These are phyloP conservation scores for Clonostachys rhizophaga DNA, from an alignment of 2,329 filamentous ascomycete species.

Conservation along the genomic window DNA sequence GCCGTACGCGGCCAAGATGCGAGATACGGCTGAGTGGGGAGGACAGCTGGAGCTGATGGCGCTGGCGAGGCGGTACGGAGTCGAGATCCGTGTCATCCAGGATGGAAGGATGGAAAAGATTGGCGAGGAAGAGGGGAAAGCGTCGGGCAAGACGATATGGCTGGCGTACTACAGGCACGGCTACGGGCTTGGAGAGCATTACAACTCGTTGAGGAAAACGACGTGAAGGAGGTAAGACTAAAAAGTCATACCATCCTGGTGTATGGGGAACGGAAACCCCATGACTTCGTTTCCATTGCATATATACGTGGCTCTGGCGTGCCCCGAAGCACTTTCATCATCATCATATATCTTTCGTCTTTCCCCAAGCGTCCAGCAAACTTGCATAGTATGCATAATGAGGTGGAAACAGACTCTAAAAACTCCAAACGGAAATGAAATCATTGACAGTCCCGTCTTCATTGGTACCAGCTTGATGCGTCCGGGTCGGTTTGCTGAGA, in stretches of 20 bases:
- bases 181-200: conserved; percentile 93
- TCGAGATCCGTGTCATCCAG: conserved; percentile 82
- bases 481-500: conserved; percentile 44
- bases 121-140: conserved; percentile 35
- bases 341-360: too few species aligned
- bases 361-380: too few species aligned
- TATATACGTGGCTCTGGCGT: neutral
- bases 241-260: too few species aligned
- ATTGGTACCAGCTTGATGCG: conserved; percentile 39
- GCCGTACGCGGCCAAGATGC: conserved; percentile 69
- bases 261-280: too few species aligned
- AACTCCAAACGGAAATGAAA: conserved; percentile 49
- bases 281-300: too few species aligned
- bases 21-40: conserved; percentile 91
- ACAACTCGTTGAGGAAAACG: conserved; percentile 73
- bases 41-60: conserved; percentile 88
- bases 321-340: too few species aligned
- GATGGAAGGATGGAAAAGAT: conserved; percentile 79
- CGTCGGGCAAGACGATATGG: conserved; percentile 63
- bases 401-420: conserved; percentile 9
- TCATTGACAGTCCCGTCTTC: conserved; percentile 42
- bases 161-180: conserved; percentile 92
- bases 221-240: conserved; percentile 5
- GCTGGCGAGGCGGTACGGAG: conserved; percentile 72
- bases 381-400: too few species aligned